A percentile compares a stretch with the other conserved stretches of the same genome.
Evolutionary conservation across 2,329 filamentous ascomycete genomes (phyloP).

Genomic region (Penicillium sp.): DNA sequence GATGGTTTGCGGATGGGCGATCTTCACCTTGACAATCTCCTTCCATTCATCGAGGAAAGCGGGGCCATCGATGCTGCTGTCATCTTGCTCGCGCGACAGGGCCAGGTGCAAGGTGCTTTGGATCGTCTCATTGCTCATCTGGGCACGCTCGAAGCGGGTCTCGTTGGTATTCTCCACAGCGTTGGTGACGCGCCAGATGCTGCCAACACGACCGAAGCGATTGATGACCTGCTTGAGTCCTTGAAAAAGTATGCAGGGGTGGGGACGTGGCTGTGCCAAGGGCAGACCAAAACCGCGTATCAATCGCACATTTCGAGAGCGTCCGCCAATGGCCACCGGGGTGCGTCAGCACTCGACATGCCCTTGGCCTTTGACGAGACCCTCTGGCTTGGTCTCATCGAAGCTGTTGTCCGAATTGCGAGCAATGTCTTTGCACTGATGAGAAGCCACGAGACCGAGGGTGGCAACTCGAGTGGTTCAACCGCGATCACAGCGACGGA

Average conservation of each 20-base stretch:
- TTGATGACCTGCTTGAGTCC: constrained; percentile 66
- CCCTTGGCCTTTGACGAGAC: constrained; percentile 55
- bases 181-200: constrained; percentile 52
- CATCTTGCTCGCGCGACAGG: constrained; percentile 81
- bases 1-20: constrained; percentile 69
- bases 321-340: constrained; percentile 31
- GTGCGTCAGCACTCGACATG: constrained; percentile 47
- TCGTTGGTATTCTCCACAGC: constrained; percentile 66
- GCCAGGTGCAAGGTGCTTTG: constrained; percentile 77
- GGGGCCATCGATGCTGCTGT: constrained; percentile 91
- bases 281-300: constrained; percentile 62
- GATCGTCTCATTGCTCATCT: constrained; percentile 75
- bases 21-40: constrained; percentile 68
- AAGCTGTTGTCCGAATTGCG: constrained; percentile 58
- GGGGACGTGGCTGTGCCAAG: constrained; percentile 91
- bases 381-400: constrained; percentile 62
- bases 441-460: constrained; percentile 28
- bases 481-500: constrained; percentile 12
- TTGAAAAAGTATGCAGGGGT: constrained; percentile 87
- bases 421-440: constrained; percentile 57
- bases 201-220: constrained; percentile 56
- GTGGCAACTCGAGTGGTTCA: constrained; percentile 9
- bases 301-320: constrained; percentile 15
- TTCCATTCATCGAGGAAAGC: constrained; percentile 82
- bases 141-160: constrained; percentile 68